Percentiles rank a stretch among this genome's conserved stretches.
These are phyloP conservation scores for Fusarium paranaense DNA, from an alignment of 2,329 filamentous ascomycete species.

Conservation along the genomic window DNA sequence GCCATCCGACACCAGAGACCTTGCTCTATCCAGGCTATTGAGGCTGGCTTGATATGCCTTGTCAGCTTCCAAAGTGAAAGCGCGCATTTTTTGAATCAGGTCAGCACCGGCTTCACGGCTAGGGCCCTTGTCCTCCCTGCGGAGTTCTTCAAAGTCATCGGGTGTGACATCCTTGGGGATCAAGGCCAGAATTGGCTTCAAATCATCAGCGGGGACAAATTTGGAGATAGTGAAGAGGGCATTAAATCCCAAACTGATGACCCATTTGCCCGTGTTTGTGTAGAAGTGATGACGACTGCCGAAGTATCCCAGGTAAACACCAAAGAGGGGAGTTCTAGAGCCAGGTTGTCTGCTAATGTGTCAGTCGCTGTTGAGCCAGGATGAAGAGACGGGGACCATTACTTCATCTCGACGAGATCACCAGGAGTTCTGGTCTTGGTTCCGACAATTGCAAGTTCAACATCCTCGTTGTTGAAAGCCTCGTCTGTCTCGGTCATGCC, in stretches of 20 bases:
- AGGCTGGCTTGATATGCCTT: constrained; percentile 61
- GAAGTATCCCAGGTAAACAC: constrained; percentile 64
- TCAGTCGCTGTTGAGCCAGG: constrained; percentile 16
- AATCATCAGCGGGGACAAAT: constrained; percentile 57
- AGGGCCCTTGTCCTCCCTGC: constrained; percentile 54
- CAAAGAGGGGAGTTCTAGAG: constrained; percentile 61
- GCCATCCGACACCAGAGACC: constrained; percentile 53
- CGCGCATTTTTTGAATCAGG: constrained; percentile 61
- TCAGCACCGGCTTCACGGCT: constrained; percentile 55
- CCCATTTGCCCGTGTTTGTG: constrained; percentile 63
- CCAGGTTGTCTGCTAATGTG: constrained; percentile 42
- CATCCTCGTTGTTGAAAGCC: constrained; percentile 45
- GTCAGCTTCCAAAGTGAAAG: constrained; percentile 58
- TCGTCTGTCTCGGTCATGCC: constrained; percentile 42
- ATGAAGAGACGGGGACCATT: constrained; percentile 1
- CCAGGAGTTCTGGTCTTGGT: constrained; percentile 52
- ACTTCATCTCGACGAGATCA: constrained; percentile 64
- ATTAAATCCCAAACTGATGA: constrained; percentile 55
- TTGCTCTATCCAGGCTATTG: constrained; percentile 60
- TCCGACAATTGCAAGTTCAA: constrained; percentile 42
- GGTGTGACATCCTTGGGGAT: constrained; percentile 45
- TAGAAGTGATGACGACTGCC: constrained; percentile 66
- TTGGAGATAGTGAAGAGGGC: constrained; percentile 63
- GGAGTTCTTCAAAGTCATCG: constrained; percentile 49
- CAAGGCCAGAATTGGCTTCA: constrained; percentile 52